Conservation (phyloP, 2,329 filamentous ascomycete species). For the Cladophialophora bantiana region DNA sequence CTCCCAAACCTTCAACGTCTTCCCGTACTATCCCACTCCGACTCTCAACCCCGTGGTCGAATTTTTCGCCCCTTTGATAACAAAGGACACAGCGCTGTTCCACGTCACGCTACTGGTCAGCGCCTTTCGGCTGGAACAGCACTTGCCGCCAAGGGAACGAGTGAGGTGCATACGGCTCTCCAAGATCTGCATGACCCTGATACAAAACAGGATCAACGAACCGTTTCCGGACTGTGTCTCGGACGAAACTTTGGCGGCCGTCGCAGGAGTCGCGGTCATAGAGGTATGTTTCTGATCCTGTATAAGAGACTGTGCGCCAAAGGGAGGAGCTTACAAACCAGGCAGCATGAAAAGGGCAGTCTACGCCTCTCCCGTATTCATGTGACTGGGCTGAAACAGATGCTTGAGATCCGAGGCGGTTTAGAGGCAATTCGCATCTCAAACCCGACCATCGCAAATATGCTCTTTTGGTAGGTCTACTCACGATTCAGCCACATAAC, state of each 20-base stretch:
- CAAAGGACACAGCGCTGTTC: slow-evolving; percentile 18
- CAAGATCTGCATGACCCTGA: slow-evolving; percentile 24
- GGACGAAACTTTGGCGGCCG: slow-evolving; percentile 20
- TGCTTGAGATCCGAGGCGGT: slow-evolving; percentile 20
- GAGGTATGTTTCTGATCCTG: slow-evolving; percentile 4
- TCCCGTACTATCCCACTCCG: slow-evolving; percentile 22
- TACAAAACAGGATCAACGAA: slow-evolving; percentile 24
- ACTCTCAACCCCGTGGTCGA: slow-evolving; percentile 21
- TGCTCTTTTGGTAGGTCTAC: slow-evolving; percentile 17
- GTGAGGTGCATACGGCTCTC: slow-evolving; percentile 25
- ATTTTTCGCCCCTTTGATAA: slow-evolving; percentile 23
- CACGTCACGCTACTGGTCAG: slow-evolving; percentile 21
- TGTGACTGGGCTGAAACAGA: slow-evolving; percentile 15
- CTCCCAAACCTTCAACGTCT: slow-evolving; percentile 22
- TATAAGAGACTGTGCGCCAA: not conserved
- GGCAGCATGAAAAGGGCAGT: slow-evolving; percentile 24
- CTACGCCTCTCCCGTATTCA: slow-evolving; percentile 21
- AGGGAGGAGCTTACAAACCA: not conserved
- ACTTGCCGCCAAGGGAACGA: slow-evolving; percentile 16
- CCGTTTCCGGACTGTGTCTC: slow-evolving; percentile 21
- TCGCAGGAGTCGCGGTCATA: slow-evolving; percentile 16
- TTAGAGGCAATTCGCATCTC: slow-evolving; percentile 19
- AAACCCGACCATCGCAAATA: slow-evolving; percentile 18
- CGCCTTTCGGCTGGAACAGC: slow-evolving; percentile 18
- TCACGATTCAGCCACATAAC: not conserved